Base-by-base conservation (phyloP, 106 monocot species). In the Ottelia alismoides region DNA sequence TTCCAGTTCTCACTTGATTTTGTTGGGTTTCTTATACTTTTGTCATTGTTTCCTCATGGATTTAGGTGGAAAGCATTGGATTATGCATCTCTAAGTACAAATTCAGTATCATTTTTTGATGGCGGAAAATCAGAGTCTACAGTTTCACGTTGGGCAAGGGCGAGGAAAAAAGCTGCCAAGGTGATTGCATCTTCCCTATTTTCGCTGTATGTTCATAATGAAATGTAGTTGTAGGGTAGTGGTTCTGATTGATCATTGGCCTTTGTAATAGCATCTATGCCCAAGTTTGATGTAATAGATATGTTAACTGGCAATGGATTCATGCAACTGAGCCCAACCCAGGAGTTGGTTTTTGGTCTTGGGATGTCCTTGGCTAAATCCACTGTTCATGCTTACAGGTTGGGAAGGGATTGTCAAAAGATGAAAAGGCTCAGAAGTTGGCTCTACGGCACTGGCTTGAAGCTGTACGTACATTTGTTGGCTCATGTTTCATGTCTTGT, bases 371-470 rank as follows among this genome's bases (percentile, higher is more conserved):
- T n/a, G n/a, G n/a, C n/a, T n/a, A n/a, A n/a, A n/a, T n/a, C n/a
- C n/a, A n/a, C n/a, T n/a, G n/a, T n/a, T n/a, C n/a, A n/a, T n/a
- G n/a, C 47, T 27, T 31, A n/a, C 20, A 60, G 60, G 60, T 62
- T 28, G 61, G 61, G 29, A 87, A 87, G 64, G 87, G 87, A 25
- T 60, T 87, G 54, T 82, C 78, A 1, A 78, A 87, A 52, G 72
- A 69, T 45, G 65, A 45, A 24, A 82, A 87, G 66, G 87, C 78
- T 52, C 82, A 78, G 45, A 87, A 87, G 65, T 69, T 87, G 59
- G 78, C 82, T 43, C 46, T 82, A 24, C 78, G 56, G 17, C 87
- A 87, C 72, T 87, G 87, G 87, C 82, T 87, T 55, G 87, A 87
- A 78, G 70, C 70, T 22, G 70, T 70, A 55, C 32, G 70, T 63